Percentiles rank a stretch among this genome's conserved stretches.
Evolutionary conservation across 2,329 filamentous ascomycete species (phyloP).

Genomic region (Graphilbum fragrans): DNA sequence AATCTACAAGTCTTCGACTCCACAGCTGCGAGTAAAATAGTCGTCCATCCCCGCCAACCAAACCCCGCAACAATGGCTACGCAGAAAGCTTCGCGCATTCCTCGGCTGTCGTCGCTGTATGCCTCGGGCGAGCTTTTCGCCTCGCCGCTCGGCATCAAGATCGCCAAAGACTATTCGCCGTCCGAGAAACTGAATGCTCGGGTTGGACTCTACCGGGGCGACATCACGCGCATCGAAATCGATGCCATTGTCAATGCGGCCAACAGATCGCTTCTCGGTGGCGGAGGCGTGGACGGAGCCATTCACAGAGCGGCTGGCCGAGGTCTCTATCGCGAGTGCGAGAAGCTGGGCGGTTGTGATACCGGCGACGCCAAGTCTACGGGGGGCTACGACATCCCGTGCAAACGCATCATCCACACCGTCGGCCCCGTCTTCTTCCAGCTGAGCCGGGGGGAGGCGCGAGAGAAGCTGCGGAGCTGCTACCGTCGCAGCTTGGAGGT

Average conservation of each 20-base stretch:
- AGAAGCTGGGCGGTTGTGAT: constrained; percentile 54
- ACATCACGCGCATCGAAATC: constrained; percentile 69
- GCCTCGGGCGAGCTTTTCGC: not conserved
- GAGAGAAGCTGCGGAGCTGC: constrained; percentile 43
- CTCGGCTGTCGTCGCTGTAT: constrained; percentile 1
- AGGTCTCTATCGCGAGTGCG: constrained; percentile 57
- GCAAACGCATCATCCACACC: constrained; percentile 72
- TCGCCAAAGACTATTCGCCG: constrained; percentile 7
- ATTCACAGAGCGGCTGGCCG: constrained; percentile 77
- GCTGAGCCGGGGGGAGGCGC: constrained; percentile 24
- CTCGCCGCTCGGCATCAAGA: not conserved
- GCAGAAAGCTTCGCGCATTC: no score
- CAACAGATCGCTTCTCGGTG: constrained; percentile 65
- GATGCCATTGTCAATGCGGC: constrained; percentile 92
- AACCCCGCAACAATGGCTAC: no score
- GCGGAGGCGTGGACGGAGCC: constrained; percentile 81
- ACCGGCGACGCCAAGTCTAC: constrained; percentile 82
- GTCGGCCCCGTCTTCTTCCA: constrained; percentile 69
- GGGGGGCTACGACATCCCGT: constrained; percentile 61
- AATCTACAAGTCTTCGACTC: no score
- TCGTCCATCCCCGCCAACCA: no score
- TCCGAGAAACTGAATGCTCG: constrained; percentile 54
- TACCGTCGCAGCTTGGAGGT: constrained; percentile 62
- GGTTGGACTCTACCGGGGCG: constrained; percentile 57
- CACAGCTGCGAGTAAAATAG: no score